phyloP scores from a whole-genome alignment of 2,329 filamentous ascomycete genomes.

The Ambrosiella xylebori region DNA sequence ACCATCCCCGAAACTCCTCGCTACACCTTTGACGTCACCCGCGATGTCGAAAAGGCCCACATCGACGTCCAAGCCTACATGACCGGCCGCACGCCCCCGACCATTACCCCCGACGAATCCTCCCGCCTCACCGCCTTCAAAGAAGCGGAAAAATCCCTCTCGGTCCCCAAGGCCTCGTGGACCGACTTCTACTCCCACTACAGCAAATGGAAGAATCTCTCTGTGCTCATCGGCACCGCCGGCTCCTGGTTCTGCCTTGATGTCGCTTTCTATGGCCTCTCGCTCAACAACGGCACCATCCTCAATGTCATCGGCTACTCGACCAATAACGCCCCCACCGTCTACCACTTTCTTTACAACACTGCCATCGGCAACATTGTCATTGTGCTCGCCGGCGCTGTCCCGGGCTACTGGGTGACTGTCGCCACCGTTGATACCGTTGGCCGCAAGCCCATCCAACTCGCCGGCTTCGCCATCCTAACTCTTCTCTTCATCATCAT shows the following conservation, averaged over 20 bases:
- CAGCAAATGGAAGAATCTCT: slow-evolving; percentile 50
- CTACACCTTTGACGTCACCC: slow-evolving; percentile 69
- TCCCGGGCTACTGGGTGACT: slow-evolving; percentile 70
- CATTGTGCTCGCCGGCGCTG: slow-evolving; percentile 59
- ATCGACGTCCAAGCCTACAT: slow-evolving; percentile 63
- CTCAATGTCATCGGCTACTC: slow-evolving; percentile 56
- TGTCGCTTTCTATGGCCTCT: slow-evolving; percentile 47
- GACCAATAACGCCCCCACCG: slow-evolving; percentile 26
- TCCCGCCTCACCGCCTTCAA: slow-evolving; percentile 40
- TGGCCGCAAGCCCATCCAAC: slow-evolving; percentile 62
- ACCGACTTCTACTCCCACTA: slow-evolving; percentile 57
- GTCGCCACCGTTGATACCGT: slow-evolving; percentile 57
- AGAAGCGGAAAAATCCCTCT: slow-evolving; percentile 35
- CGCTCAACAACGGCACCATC: slow-evolving; percentile 60
- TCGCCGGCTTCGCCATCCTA: slow-evolving; percentile 43
- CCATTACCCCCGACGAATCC: slow-evolving; percentile 50
- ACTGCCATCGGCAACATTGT: slow-evolving; percentile 66
- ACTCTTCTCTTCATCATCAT: slow-evolving; percentile 40
- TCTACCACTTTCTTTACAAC: slow-evolving; percentile 56
- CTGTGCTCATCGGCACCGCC: slow-evolving; percentile 31
- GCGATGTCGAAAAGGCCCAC: slow-evolving; percentile 56
- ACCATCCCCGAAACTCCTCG: slow-evolving; percentile 79
- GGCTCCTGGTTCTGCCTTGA: slow-evolving; percentile 62
- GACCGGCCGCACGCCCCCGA: slow-evolving; percentile 31
- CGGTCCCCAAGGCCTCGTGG: slow-evolving; percentile 54